phyloP scores from a whole-genome alignment of 2,329 filamentous ascomycete genomes.

The Penicillium sp. region DNA sequence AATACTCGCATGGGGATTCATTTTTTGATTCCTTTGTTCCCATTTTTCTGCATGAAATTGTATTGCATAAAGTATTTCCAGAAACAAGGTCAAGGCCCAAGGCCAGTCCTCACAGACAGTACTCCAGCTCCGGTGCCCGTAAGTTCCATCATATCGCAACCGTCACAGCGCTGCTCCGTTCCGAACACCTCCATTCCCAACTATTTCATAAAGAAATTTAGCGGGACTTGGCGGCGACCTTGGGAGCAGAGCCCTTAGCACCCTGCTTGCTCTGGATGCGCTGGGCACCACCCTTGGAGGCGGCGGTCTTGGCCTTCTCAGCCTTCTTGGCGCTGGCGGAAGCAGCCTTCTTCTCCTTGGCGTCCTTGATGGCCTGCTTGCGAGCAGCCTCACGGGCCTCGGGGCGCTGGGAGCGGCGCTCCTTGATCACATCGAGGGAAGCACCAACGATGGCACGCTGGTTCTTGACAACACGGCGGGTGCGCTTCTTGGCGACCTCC shows the following conservation, averaged over 20 bases:
- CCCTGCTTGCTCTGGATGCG: conserved; percentile 96
- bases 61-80: conserved; percentile 27
- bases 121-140: conserved; percentile 28
- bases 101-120: conserved; percentile 24
- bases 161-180: conserved; percentile 23
- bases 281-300: conserved; percentile 72
- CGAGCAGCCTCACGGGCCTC: conserved; percentile 93
- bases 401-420: conserved; percentile 90
- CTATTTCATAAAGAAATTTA: conserved; percentile 52
- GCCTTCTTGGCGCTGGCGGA: conserved; percentile 92
- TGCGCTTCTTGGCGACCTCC: conserved; percentile 99
- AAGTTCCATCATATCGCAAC: conserved; percentile 31
- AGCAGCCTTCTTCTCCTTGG: conserved; percentile 96
- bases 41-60: conserved; percentile 25
- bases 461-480: conserved; percentile 94
- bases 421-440: conserved; percentile 99
- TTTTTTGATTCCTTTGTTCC: conserved; percentile 28
- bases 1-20: conserved; percentile 19
- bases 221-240: conserved; percentile 83
- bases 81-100: conserved; percentile 24
- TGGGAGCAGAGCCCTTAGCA: conserved; percentile 81
- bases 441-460: conserved; percentile 99
- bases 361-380: conserved; percentile 86
- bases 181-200: conserved; percentile 28
- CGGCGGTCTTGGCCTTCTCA: conserved; percentile 94